Conservation (phyloP, 2,329 filamentous ascomycete genomes). For the Stagonosporopsis tanaceti region DNA sequence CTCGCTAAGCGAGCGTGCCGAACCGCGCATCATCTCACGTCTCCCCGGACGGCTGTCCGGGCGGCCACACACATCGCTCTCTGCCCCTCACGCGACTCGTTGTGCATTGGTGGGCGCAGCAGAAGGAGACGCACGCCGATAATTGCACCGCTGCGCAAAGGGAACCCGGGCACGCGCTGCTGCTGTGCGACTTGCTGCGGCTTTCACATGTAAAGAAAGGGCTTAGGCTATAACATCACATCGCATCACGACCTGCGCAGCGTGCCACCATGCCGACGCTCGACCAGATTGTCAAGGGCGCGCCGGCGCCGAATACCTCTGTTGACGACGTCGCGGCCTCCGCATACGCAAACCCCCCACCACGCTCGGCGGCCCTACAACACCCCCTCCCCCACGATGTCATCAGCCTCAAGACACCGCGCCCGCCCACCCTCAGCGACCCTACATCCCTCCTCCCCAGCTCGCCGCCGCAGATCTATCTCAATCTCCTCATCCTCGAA, state of each 20-base stretch:
- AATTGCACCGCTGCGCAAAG: constrained; percentile 2
- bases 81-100: constrained; percentile 12
- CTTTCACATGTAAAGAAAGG: constrained; percentile 12
- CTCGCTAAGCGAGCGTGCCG: constrained; percentile 25
- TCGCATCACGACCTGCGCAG: neutral
- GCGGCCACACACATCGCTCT: constrained; percentile 3
- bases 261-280: constrained; percentile 51
- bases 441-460: constrained; percentile 84
- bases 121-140: constrained; percentile 2
- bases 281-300: constrained; percentile 92
- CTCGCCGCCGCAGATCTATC: constrained; percentile 93
- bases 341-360: constrained; percentile 27
- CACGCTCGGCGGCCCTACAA: constrained; percentile 17
- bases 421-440: constrained; percentile 61
- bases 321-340: constrained; percentile 51
- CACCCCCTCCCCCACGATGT: constrained; percentile 36
- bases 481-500: constrained; percentile 97
- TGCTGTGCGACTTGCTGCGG: constrained; percentile 14
- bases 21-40: constrained; percentile 6
- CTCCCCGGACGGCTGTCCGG: constrained; percentile 1
- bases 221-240: constrained; percentile 8
- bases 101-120: constrained; percentile 14
- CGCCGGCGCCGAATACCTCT: constrained; percentile 70
- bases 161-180: constrained; percentile 10
- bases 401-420: constrained; percentile 49